Percentiles rank a stretch among this genome's conserved stretches.
Conservation (phyloP, 2,329 filamentous ascomycete species). For the Colletotrichum godetiae region DNA sequence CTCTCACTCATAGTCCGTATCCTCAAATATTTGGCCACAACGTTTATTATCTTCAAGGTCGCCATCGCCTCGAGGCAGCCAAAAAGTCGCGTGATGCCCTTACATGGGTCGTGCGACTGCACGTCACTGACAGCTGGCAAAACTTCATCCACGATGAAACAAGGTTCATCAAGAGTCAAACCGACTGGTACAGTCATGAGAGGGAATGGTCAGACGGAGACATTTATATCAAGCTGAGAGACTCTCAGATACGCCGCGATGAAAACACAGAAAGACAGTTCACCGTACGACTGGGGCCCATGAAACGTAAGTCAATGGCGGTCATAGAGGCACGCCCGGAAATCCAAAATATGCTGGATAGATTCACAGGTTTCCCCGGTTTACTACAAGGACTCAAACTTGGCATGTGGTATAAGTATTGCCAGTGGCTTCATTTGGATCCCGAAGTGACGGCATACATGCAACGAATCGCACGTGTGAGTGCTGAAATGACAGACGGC, state of each 20-base stretch:
- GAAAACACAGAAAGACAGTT: constrained; percentile 1
- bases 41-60: constrained; percentile 5
- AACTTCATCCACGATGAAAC: constrained; percentile 1
- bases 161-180: constrained; percentile 5
- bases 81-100: neutral
- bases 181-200: constrained; percentile 7
- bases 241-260: neutral
- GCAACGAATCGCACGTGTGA: neutral
- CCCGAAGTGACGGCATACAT: neutral
- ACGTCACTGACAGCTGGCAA: constrained; percentile 1
- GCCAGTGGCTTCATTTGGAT: neutral
- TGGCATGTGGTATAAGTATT: constrained; percentile 10
- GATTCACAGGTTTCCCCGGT: neutral
- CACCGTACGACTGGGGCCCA: constrained; percentile 1
- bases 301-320: constrained; percentile 10
- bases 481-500: neutral
- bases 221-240: constrained; percentile 7
- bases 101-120: neutral
- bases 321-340: constrained; percentile 4
- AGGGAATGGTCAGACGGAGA: constrained; percentile 12
- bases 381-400: constrained; percentile 2
- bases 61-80: constrained; percentile 14
- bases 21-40: neutral
- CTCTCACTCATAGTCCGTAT: constrained; percentile 1
- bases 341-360: neutral